These are phyloP conservation scores for Citrus sp. DNA, from an alignment of 345 rosid genomes.

Conservation along the genomic window DNA sequence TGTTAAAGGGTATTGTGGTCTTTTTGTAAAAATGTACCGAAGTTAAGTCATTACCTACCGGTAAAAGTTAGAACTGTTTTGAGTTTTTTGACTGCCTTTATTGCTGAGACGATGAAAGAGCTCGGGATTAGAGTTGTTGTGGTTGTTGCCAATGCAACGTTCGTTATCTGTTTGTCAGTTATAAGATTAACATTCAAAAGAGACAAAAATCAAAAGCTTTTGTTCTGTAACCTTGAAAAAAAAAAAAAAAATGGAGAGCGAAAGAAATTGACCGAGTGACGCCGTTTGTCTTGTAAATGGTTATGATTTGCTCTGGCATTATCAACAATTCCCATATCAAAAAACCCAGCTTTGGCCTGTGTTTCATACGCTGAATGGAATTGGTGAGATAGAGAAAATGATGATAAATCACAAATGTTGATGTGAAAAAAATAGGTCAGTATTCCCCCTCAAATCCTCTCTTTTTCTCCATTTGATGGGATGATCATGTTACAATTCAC, in stretches of 20 bases:
- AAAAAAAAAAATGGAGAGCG: no score
- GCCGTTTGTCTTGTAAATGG: slow-evolving; percentile 7
- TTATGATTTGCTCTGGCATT: not conserved
- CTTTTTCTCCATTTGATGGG: slow-evolving; percentile 5
- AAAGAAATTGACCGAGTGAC: not conserved
- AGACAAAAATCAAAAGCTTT: not conserved
- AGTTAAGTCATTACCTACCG: no score
- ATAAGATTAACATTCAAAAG: not conserved
- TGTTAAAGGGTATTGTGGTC: not conserved
- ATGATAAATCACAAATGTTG: not conserved
- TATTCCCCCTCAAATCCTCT: not conserved
- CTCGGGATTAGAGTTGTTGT: not conserved
- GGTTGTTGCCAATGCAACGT: not conserved
- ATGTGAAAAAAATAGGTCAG: not conserved
- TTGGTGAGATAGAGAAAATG: not conserved
- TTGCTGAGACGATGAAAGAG: not conserved
- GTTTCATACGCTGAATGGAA: not conserved
- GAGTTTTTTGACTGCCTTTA: slow-evolving; percentile 1
- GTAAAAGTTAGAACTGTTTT: no score
- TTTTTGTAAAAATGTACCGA: not conserved
- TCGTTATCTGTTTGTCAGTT: not conserved
- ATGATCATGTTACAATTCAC: slow-evolving; percentile 5
- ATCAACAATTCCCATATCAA: slow-evolving; percentile 6
- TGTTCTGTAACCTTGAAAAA: not conserved
- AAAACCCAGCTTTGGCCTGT: not conserved